Conservation (phyloP, 2,329 filamentous ascomycete species). For the Fusarium austroafricanum region DNA sequence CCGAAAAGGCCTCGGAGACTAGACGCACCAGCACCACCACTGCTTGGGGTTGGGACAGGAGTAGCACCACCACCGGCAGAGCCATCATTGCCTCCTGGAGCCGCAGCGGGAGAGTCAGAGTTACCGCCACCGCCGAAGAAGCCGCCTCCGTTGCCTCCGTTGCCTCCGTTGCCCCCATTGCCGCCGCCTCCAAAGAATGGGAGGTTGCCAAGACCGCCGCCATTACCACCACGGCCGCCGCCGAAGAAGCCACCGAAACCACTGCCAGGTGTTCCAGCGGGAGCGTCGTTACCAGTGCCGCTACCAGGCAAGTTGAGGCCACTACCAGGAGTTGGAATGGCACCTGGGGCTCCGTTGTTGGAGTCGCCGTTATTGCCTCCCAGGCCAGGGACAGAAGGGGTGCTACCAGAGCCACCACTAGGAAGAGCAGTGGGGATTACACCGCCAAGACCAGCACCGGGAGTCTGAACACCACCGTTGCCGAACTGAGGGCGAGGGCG, state of each 20-base stretch:
- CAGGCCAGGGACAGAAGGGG: constrained; percentile 11
- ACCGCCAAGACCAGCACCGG: constrained; percentile 29
- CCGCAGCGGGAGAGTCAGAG: neutral
- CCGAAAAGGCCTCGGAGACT: neutral
- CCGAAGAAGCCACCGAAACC: constrained; percentile 2
- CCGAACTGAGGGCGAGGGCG: constrained; percentile 32
- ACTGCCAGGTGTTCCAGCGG: neutral
- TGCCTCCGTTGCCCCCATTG: neutral
- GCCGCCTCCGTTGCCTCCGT: too few species aligned
- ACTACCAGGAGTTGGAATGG: constrained; percentile 5
- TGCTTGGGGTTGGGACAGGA: neutral
- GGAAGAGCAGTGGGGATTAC: constrained; percentile 12
- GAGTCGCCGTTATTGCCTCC: neutral
- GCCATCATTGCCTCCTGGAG: constrained; percentile 4
- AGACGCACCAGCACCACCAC: neutral
- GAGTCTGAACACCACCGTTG: constrained; percentile 22
- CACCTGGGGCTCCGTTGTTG: neutral
- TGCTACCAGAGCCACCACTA: constrained; percentile 17
- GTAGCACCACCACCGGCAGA: neutral
- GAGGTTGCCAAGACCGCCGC: constrained; percentile 3
- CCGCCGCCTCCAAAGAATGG: constrained; percentile 13
- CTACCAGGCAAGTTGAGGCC: constrained; percentile 1
- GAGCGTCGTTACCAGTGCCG: neutral
- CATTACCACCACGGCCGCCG: neutral
- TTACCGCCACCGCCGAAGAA: neutral